Conservation (phyloP, 257 asterid species). For the Scutellaria barbata region DNA sequence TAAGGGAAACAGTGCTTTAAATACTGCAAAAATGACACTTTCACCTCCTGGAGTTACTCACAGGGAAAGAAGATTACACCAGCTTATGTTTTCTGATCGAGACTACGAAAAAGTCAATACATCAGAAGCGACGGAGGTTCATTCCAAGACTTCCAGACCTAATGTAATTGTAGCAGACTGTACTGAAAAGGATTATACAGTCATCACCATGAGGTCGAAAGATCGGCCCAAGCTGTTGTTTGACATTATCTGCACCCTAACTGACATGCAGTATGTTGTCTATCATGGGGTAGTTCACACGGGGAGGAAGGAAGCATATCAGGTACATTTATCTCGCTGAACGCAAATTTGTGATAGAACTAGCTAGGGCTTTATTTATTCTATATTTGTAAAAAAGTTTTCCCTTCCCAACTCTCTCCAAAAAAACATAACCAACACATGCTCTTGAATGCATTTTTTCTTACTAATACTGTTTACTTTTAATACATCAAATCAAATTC, state of each 20-base stretch:
- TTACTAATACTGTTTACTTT: not conserved
- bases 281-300: conserved; percentile 85
- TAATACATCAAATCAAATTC: not conserved
- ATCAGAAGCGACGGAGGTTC: conserved; percentile 35
- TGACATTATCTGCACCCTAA: conserved; percentile 76
- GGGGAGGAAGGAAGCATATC: conserved; percentile 70
- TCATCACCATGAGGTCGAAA: conserved; percentile 69
- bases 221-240: conserved; percentile 86
- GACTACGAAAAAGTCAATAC: conserved; percentile 60
- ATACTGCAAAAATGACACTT: conserved; percentile 64
- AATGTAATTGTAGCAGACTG: conserved; percentile 63
- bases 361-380: not conserved
- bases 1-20: conserved; percentile 58
- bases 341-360: not conserved
- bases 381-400: not conserved
- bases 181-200: conserved; percentile 69
- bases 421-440: not conserved
- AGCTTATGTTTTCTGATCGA: conserved; percentile 84
- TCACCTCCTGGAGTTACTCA: conserved; percentile 74
- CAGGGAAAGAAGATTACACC: conserved; percentile 83
- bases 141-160: conserved; percentile 54
- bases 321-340: conserved; percentile 42
- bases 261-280: conserved; percentile 87
- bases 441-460: not conserved
- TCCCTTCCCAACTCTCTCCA: not conserved